These are phyloP conservation scores for Zanthoxylum bungeanum DNA, from an alignment of 345 rosid species.

Conservation along the genomic window DNA sequence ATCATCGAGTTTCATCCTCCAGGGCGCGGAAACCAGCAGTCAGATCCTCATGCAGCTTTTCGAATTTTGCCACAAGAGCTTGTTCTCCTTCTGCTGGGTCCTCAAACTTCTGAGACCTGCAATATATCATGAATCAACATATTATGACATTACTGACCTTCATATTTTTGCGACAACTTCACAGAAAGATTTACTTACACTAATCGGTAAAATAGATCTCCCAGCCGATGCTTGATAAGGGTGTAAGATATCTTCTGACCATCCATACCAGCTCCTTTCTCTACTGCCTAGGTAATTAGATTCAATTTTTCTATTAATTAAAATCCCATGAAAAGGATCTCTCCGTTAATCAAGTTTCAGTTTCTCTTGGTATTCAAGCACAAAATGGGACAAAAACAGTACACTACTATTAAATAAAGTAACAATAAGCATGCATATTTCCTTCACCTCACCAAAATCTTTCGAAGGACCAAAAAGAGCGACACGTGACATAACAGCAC, in stretches of 20 bases:
- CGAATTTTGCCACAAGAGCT: slow-evolving; percentile 77
- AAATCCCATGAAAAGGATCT: neutral
- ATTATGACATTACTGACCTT: slow-evolving; percentile 2
- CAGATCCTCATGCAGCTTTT: slow-evolving; percentile 82
- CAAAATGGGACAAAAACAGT: too few relatives aligned
- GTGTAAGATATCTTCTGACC: slow-evolving; percentile 94
- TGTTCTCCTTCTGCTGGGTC: slow-evolving; percentile 99
- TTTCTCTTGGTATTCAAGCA: too few relatives aligned
- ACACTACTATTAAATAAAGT: neutral
- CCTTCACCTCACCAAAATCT: neutral
- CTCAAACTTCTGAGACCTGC: slow-evolving; percentile 96
- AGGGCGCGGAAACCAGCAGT: slow-evolving; percentile 90
- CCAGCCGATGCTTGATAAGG: slow-evolving; percentile 92
- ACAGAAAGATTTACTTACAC: slow-evolving; percentile 49
- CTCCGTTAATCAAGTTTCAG: neutral
- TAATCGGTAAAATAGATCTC: slow-evolving; percentile 92
- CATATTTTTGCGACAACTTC: neutral
- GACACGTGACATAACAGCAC: neutral
- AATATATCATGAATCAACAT: slow-evolving; percentile 1
- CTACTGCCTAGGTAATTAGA: slow-evolving; percentile 67
- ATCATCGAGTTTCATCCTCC: slow-evolving; percentile 94
- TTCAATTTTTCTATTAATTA: neutral
- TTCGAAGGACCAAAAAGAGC: neutral
- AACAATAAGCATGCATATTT: neutral
- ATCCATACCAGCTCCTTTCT: slow-evolving; percentile 98